phyloP scores from a whole-genome alignment of 2,329 filamentous ascomycete species.

The Zopfia rhizophila region DNA sequence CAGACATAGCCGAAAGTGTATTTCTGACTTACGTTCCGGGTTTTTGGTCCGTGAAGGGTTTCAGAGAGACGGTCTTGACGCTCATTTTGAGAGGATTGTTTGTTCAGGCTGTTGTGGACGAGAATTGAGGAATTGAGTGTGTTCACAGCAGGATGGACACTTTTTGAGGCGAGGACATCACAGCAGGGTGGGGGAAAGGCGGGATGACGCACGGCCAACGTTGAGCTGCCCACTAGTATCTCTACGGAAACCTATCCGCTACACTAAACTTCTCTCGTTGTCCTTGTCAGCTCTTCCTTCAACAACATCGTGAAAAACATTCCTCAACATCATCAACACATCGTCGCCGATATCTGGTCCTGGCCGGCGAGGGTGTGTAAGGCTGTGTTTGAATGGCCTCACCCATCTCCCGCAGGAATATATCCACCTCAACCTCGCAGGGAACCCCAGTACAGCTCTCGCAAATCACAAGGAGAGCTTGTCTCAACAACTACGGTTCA shows the following conservation, averaged over 20 bases:
- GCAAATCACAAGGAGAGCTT: constrained; percentile 19
- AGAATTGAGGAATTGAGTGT: constrained; percentile 32
- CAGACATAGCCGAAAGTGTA: constrained; percentile 25
- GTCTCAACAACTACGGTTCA: constrained; percentile 19
- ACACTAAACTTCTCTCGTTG: too few species aligned
- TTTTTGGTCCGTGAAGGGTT: constrained; percentile 95
- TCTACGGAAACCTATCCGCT: too few species aligned
- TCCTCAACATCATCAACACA: constrained; percentile 9
- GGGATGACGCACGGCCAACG: constrained; percentile 11
- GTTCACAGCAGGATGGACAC: constrained; percentile 26
- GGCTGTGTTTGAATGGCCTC: constrained; percentile 2
- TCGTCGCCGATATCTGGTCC: constrained; percentile 3
- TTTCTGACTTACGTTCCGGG: constrained; percentile 86
- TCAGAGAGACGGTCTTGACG: constrained; percentile 81
- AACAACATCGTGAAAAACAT: constrained; percentile 5
- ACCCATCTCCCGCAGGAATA: constrained; percentile 9
- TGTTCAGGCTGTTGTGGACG: constrained; percentile 31
- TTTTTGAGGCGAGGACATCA: constrained; percentile 36
- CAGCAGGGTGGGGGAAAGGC: constrained; percentile 7
- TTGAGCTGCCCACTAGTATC: too few species aligned
- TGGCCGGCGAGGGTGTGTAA: neutral
- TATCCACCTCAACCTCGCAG: constrained; percentile 10
- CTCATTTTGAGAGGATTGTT: constrained; percentile 62
- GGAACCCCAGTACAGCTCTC: constrained; percentile 16
- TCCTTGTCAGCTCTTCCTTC: constrained; percentile 10